Evolutionary conservation across 2,329 filamentous ascomycete genomes (phyloP).

Genomic region (Fusarium metavorans): DNA sequence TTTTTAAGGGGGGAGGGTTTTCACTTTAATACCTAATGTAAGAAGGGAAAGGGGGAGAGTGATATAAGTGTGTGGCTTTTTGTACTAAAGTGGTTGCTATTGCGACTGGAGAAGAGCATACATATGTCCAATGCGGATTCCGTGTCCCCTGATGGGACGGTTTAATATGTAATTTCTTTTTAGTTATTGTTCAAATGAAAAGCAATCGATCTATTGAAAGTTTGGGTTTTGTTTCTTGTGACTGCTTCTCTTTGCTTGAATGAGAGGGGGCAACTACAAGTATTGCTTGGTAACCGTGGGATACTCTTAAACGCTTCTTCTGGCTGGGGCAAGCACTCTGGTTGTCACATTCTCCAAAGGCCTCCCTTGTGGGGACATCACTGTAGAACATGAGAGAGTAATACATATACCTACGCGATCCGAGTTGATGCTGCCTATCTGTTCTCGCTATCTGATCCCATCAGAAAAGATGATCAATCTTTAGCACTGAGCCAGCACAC

Average conservation of each 20-base stretch:
- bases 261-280: neutral
- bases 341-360: too few relatives aligned
- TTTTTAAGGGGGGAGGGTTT: constrained; percentile 17
- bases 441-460: neutral
- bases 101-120: constrained; percentile 2
- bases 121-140: constrained; percentile 13
- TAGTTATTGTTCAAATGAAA: constrained; percentile 25
- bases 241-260: rapidly evolving
- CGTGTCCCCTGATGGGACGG: neutral
- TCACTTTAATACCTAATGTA: constrained; percentile 32
- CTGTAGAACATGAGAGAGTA: too few relatives aligned
- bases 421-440: neutral
- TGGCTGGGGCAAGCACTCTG: too few relatives aligned
- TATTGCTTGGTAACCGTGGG: neutral
- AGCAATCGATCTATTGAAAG: constrained; percentile 11
- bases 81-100: constrained; percentile 8
- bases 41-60: constrained; percentile 3
- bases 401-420: too few relatives aligned
- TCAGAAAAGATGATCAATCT: neutral
- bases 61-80: constrained; percentile 11
- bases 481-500: neutral
- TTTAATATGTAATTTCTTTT: constrained; percentile 29
- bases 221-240: neutral
- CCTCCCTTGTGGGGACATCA: too few relatives aligned
- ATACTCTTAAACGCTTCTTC: neutral